phyloP scores from a whole-genome alignment of 139 green algal genomes.

The Volvox reticuliferus region DNA sequence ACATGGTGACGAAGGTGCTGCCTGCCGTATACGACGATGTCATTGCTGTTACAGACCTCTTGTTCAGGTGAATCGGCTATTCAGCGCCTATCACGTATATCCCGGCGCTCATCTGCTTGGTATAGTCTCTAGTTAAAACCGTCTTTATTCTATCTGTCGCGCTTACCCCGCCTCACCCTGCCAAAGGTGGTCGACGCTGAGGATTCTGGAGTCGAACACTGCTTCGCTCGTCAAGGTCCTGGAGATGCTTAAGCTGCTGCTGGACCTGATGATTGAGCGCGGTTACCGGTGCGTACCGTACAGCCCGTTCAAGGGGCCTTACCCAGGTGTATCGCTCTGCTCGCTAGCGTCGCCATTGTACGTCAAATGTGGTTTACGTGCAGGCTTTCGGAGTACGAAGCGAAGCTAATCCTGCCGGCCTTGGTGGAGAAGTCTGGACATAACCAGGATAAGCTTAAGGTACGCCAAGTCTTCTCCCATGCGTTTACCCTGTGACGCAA shows the following conservation, averaged over 20 bases:
- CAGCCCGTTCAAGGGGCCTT: neutral
- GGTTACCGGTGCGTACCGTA: constrained; percentile 44
- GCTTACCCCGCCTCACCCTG: too few species aligned
- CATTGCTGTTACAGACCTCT: constrained; percentile 65
- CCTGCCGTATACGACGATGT: constrained; percentile 55
- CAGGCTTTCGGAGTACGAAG: constrained; percentile 90
- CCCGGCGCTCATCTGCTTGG: too few species aligned
- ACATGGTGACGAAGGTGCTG: constrained; percentile 60
- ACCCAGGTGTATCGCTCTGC: neutral
- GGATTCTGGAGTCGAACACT: constrained; percentile 89
- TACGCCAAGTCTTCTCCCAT: neutral
- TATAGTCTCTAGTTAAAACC: too few species aligned
- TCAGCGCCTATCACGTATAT: neutral
- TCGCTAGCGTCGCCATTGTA: too few species aligned
- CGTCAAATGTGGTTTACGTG: too few species aligned
- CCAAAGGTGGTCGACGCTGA: constrained; percentile 69
- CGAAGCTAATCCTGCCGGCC: constrained; percentile 86
- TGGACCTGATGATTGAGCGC: constrained; percentile 62
- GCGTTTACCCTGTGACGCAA: too few species aligned
- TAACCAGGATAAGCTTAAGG: constrained; percentile 79
- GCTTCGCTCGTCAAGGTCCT: constrained; percentile 79
- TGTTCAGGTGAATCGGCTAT: constrained; percentile 53
- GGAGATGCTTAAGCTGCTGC: constrained; percentile 76
- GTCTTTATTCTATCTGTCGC: too few species aligned
- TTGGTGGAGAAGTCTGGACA: constrained; percentile 96